These are phyloP conservation scores for Barbarea vulgaris DNA, from an alignment of 345 rosid species.

Conservation along the genomic window DNA sequence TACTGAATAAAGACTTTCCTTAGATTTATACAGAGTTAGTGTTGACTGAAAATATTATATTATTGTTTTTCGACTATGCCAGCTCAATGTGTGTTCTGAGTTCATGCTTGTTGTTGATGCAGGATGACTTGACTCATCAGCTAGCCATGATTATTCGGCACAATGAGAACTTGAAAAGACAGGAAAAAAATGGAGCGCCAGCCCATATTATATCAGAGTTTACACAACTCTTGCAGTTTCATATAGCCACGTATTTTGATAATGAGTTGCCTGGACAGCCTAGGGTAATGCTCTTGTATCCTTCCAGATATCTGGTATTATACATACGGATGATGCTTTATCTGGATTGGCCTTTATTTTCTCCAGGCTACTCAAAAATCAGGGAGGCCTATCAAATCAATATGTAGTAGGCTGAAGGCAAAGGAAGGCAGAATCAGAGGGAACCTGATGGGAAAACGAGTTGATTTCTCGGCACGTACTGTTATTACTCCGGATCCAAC, in stretches of 20 bases:
- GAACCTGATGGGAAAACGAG: constrained; percentile 96
- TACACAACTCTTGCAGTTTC: constrained; percentile 92
- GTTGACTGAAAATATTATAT: not conserved
- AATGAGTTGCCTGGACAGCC: constrained; percentile 98
- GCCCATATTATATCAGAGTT: constrained; percentile 97
- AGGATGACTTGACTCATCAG: constrained; percentile 98
- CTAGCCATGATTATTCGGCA: constrained; percentile 92
- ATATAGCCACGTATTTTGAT: constrained; percentile 93
- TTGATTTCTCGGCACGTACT: constrained; percentile 98
- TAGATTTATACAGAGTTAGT: constrained; percentile 4
- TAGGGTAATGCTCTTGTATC: constrained; percentile 59
- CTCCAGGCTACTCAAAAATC: constrained; percentile 95
- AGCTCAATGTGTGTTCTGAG: constrained; percentile 26
- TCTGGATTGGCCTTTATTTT: constrained; percentile 26
- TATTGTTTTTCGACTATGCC: not conserved
- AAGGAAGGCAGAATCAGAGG: constrained; percentile 98
- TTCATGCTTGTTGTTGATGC: constrained; percentile 39
- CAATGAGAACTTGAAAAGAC: constrained; percentile 84
- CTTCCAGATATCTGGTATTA: constrained; percentile 21
- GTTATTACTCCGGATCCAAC: constrained; percentile 99
- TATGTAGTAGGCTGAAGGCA: constrained; percentile 96
- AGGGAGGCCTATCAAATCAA: constrained; percentile 95
- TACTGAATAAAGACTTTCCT: constrained; percentile 1
- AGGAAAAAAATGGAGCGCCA: constrained; percentile 95
- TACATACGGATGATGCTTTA: constrained; percentile 3